Base-by-base conservation (phyloP, 345 rosid species). In the Cardamine chenopodiifolia region DNA sequence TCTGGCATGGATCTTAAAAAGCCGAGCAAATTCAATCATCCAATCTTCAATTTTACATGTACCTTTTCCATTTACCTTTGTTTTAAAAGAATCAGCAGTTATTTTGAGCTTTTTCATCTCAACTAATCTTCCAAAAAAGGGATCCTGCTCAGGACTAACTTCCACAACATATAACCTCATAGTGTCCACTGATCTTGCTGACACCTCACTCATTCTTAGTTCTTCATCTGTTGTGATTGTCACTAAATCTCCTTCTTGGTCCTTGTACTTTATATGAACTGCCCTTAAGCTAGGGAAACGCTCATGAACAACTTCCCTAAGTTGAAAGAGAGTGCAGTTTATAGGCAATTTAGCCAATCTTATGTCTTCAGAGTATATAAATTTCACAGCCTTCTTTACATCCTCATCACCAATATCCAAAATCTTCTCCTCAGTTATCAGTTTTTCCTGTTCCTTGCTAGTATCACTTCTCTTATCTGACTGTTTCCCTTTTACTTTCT, bases 231-330 rank as follows among this genome's bases (percentile, higher is more conserved):
- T 80, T 25, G 96, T 90, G 66, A 94, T 81, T 58, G 98, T 91
- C 73, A 91, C 83, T 68, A 94, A 79, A 81, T 94, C 97, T 70
- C 97, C 96, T 84, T 94, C 98, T 54, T 82, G 87, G 75, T 94
- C 98, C 77, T 80, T 85, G 82, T 90, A 94, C 75, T 94, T 91
- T 68, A 91, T 70, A 67, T 85, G 96, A 83, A 88, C 83, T 9
- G 88, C 86, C 54, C 86, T 83, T 11, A 80, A 82, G 76, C 82
- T 75, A 4, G 95, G 88, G 81, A 88, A 94, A 44, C 91, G 84
- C 58, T 94, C 92, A 31, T 62, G 73, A 75, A 94, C 83, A 35
- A 85, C 85, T 78, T 91, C 90, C 79, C 89, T 85, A 12, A 91
- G 85, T 53, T 88, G 85, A 57, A 79, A 72, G 59, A 94, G 90